Base-by-base conservation (phyloP, 768 basidiomycete species). In the Kwoniella shandongensis region DNA sequence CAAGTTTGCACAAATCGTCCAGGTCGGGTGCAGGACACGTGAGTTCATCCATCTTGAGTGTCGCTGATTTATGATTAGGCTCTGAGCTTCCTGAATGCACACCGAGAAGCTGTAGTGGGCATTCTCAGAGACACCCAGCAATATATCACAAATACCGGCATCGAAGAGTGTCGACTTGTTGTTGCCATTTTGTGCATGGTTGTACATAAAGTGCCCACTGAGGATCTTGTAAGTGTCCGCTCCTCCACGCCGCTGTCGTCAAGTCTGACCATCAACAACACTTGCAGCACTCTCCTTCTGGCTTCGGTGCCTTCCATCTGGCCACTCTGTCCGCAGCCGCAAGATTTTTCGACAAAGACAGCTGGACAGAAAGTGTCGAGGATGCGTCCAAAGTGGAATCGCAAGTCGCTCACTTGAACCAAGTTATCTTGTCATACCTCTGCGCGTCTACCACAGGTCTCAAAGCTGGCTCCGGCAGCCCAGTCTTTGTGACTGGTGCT, bases 241-340 rank as follows among this genome's bases (percentile, higher is more conserved):
- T 42, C 6, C 8, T 7, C n/a, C 8, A 6, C 6, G 40, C 8
- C n/a, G 47, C 23, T 30, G 4, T 11, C 22, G 23, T 18, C 13
- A n/a, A n/a, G n/a, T n/a, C 25, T 15, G 44, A 27, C n/a, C 18
- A 27, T 22, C 13, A 20, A 22, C 18, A 65, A 39, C 32, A 41
- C 54, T 42, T 27, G 52, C 47, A 76, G 68, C 59, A 58, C 23
- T 66, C 71, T 1, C 70, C 78, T 2, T 70, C 88, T 1, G 88
- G 89, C 3, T 94, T 90, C 68, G 93, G 93, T 2, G 84, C 85
- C 0, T 82, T 94, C 44, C 93, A 98, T 68, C 80, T 84, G 1
- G 86, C 89, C 1, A 83, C 93, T 35, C 79, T 92, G 10, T 80
- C 82, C 17, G 79, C 96, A 4, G 85, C 90, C 0, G 85, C 91